phyloP scores from a whole-genome alignment of 352 stramenopile genomes.

The Phytophthora constricta region DNA sequence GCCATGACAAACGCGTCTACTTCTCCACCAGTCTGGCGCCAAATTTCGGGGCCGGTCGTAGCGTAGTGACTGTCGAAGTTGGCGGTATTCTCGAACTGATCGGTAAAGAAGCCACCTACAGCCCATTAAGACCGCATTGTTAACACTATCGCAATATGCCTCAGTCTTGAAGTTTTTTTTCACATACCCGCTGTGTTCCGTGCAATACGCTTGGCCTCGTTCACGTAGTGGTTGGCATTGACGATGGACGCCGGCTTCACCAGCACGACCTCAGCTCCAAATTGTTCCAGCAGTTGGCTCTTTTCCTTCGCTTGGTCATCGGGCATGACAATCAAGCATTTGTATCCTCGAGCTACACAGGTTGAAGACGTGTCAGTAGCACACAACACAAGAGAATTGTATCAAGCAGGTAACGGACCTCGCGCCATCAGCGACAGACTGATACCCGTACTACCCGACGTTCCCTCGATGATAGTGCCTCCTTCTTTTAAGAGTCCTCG shows the following conservation, averaged over 20 bases:
- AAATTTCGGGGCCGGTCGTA: conserved; percentile 97
- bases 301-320: conserved; percentile 97
- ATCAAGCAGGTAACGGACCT: conserved; percentile 41
- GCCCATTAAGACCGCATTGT: neutral
- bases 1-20: conserved; percentile 98
- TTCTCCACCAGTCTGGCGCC: conserved; percentile 87
- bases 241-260: conserved; percentile 95
- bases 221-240: conserved; percentile 98
- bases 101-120: conserved; percentile 93
- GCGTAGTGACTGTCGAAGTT: conserved; percentile 96
- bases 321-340: conserved; percentile 97
- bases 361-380: conserved; percentile 9
- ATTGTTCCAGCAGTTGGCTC: conserved; percentile 74
- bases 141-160: neutral
- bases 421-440: conserved; percentile 94
- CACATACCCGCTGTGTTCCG: conserved; percentile 78
- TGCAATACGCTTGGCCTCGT: conserved; percentile 91
- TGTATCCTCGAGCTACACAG: conserved; percentile 89
- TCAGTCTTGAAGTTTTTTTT: neutral
- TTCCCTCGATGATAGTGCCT: conserved; percentile 97
- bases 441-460: conserved; percentile 98
- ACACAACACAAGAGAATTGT: neutral
- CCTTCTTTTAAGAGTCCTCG: conserved; percentile 86
- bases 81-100: conserved; percentile 98
- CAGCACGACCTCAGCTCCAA: conserved; percentile 89